Evolutionary conservation across 495 filamentous ascomycete species (phyloP), one percentile per base, ranked within the genome.

Genomic region (Parathielavia hyrcaniae): DNA sequence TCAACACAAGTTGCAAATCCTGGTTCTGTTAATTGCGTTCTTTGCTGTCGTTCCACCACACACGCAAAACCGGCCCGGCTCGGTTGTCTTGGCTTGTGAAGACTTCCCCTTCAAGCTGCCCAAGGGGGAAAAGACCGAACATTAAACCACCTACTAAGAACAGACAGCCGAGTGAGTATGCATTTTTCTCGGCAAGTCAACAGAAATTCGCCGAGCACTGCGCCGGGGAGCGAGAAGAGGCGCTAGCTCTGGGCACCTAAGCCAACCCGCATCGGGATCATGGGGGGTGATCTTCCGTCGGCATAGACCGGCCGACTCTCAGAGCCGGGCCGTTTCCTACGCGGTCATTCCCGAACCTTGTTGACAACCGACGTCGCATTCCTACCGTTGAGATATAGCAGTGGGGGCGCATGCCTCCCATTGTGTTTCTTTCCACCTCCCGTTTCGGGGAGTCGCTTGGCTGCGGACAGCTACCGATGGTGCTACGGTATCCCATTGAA

Each of bases 271-370:
- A 41, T n/a, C 14, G 23, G 16, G 8, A 53, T 30, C 4, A 23
- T 12, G 23, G 23, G 20, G 50, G 20, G 35, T n/a, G 36, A n/a
- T 41, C 20, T 43, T 53, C 50, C 50, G 38, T 19, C 48, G 48
- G 19, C 48, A 50, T 22, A 39, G 17, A 23, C 48, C n/a, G 34
- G 4, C 46, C 9, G 16, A 40, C 7, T 39, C 45, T 41, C 38
- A 6, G 10, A 39, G 40, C 50, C 49, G 57, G 57, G 40, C 57
- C 57, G 57, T 59, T 41, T 59, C 57, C 38, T 57, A 39, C 47
- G 38, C 57, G 49, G 57, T 10, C 57, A 53, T 47, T 59, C 57
- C 57, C 57, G 57, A 59, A 47, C 41, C 50, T 53, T 53, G 49
- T 39, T 47, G 35, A 17, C 57, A 59, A 34, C 49, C 43, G 38